These are phyloP conservation scores for Nitzschia sp. DNA, from an alignment of 108 stramenopile species.

Conservation along the genomic window DNA sequence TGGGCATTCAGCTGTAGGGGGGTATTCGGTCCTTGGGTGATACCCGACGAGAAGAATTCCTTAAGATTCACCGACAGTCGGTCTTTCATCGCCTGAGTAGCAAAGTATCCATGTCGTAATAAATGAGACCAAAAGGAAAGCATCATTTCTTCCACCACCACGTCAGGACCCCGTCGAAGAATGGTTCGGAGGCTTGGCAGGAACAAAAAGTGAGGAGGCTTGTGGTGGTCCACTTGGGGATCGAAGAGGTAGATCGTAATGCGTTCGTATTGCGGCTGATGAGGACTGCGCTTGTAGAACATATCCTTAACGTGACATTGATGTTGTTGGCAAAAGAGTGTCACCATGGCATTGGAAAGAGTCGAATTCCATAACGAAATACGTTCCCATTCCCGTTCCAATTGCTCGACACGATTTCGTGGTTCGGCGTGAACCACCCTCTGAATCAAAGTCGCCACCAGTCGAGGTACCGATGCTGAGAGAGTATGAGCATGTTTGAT, in stretches of 20 bases:
- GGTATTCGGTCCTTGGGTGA: neutral
- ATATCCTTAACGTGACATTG: slow-evolving; percentile 33
- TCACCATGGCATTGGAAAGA: slow-evolving; percentile 50
- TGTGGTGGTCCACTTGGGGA: slow-evolving; percentile 23
- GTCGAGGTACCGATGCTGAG: slow-evolving; percentile 2
- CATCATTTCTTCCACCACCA: slow-evolving; percentile 47
- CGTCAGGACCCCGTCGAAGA: slow-evolving; percentile 22
- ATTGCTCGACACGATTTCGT: slow-evolving; percentile 35
- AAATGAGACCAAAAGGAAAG: slow-evolving; percentile 51
- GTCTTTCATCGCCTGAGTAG: slow-evolving; percentile 33
- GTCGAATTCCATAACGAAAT: slow-evolving; percentile 48
- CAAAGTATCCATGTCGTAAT: slow-evolving; percentile 48
- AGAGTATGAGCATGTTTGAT: slow-evolving; percentile 9
- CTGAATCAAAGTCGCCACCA: neutral
- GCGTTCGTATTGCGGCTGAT: slow-evolving; percentile 55
- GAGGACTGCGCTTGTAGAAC: slow-evolving; percentile 31
- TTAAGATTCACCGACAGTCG: slow-evolving; percentile 25
- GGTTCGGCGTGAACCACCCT: neutral
- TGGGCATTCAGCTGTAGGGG: slow-evolving; percentile 52
- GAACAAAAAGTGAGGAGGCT: slow-evolving; percentile 42
- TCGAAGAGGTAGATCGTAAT: slow-evolving; percentile 62
- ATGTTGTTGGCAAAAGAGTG: slow-evolving; percentile 34
- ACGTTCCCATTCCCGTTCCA: slow-evolving; percentile 48
- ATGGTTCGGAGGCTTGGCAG: slow-evolving; percentile 38
- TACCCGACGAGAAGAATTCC: slow-evolving; percentile 41